Base-by-base conservation (phyloP, 768 basidiomycete species). In the Fibroporia radiculosa region DNA sequence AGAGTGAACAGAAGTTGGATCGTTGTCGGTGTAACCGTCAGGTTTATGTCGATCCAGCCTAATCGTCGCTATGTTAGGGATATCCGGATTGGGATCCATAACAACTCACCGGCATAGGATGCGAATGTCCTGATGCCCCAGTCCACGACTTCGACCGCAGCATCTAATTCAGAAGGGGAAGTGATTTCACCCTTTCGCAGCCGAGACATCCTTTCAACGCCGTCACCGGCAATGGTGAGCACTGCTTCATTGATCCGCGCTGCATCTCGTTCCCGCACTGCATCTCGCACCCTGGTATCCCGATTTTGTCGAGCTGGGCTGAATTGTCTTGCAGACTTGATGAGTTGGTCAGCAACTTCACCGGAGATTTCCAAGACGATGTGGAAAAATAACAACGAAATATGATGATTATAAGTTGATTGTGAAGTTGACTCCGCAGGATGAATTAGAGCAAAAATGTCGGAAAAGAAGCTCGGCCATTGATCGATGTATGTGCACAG, bases 31-130 rank as follows among this genome's bases (percentile, higher is more conserved):
- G 93, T 97, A 48, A 99, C 85, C 11, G 96, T 93, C 50, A 98
- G 70, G 57, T 91, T 92, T 53, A 99, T 93, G 58, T 99, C 96
- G 53, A 98, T 86, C 96, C 96, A 99, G 12, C 92, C 95, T 96
- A 27, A 39, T n/a, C 19, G 13, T 47, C 27, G 54, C 28, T 8
- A 19, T 4, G 19, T 44, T 19, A 35, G 16, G 6, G 23, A 25
- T 27, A 48, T 18, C 27, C n/a, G 24, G n/a, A 14, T 16, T n/a
- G 11, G 22, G 18, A 32, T 45, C 23, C 4, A 14, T 23, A 31
- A 41, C 12, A 25, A 80, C 93, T 58, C 60, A 96, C 93, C 90
- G 47, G 91, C 92, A 60, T 97, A 98, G 24, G 91, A 90, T 3
- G 80, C 87, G 62, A 93, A 89, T 0, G 93, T 92, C 52, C 85